A percentile compares a stretch with the other conserved stretches of the same genome.
phyloP scores from a whole-genome alignment of 371 early-diverging fungal genomes.

The Mortierella sp. region DNA sequence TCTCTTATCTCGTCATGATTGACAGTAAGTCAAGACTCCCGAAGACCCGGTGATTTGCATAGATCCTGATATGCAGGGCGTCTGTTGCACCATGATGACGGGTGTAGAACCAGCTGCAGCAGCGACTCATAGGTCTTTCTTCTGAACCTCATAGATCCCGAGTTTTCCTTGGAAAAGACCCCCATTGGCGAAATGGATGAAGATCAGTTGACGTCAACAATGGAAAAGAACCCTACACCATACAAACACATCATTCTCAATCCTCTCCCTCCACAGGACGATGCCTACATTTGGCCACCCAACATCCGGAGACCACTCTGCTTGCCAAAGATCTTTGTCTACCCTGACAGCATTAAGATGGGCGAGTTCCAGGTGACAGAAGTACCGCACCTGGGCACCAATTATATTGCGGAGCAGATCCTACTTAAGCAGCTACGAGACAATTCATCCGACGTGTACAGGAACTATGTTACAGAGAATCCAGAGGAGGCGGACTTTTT shows the following conservation, averaged over 20 bases:
- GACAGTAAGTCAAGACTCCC: constrained; percentile 4
- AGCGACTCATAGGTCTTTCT: too few relatives aligned
- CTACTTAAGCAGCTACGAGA: constrained; percentile 52
- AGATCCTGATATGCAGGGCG: too few relatives aligned
- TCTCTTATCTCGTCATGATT: neutral
- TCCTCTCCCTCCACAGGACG: constrained; percentile 13
- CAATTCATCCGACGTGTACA: constrained; percentile 56
- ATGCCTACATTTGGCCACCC: constrained; percentile 55
- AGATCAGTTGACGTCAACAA: constrained; percentile 2
- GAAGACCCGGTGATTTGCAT: neutral
- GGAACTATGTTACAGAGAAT: constrained; percentile 61
- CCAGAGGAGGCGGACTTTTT: constrained; percentile 67
- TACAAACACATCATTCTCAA: constrained; percentile 20
- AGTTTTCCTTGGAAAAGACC: constrained; percentile 9
- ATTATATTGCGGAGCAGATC: constrained; percentile 17
- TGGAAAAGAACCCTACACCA: constrained; percentile 9
- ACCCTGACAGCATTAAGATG: constrained; percentile 45
- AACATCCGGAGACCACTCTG: constrained; percentile 60
- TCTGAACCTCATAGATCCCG: constrained; percentile 2
- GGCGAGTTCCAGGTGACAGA: constrained; percentile 23
- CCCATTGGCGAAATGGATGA: neutral
- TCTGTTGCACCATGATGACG: too few relatives aligned
- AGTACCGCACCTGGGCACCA: neutral
- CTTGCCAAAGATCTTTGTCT: constrained; percentile 66
- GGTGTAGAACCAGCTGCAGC: too few relatives aligned